phyloP scores from a whole-genome alignment of 495 filamentous ascomycete species.

The Aspergillus nidulans region DNA sequence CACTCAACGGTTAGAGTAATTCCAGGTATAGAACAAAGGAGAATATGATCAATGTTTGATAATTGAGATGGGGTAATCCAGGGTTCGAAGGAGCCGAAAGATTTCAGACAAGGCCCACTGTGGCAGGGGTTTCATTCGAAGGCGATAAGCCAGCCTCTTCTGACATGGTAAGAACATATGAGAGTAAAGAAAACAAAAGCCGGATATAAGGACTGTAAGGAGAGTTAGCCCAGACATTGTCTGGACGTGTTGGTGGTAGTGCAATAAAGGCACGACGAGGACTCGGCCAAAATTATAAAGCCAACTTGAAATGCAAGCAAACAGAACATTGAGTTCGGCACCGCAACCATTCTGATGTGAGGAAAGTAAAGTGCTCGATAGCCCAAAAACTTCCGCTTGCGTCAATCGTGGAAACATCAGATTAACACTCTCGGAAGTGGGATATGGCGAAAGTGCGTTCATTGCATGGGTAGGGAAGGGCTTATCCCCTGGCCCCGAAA shows the following conservation, averaged over 20 bases:
- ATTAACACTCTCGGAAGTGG: conserved; percentile 14
- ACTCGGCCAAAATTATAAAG: conserved; percentile 4
- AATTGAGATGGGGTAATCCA: conserved; percentile 10
- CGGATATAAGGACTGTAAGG: neutral
- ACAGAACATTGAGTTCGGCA: conserved; percentile 16
- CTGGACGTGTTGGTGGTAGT: conserved; percentile 11
- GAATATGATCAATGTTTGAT: conserved; percentile 10
- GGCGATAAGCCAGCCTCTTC: neutral
- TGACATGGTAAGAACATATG: neutral
- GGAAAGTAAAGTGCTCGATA: conserved; percentile 16
- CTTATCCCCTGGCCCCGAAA: conserved; percentile 12
- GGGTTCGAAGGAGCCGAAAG: neutral
- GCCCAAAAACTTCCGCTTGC: conserved; percentile 27
- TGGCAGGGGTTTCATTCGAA: neutral
- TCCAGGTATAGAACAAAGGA: conserved; percentile 15
- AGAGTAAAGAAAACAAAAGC: neutral
- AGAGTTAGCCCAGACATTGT: conserved; percentile 6
- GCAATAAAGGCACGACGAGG: conserved; percentile 21
- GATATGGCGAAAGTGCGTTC: conserved; percentile 20
- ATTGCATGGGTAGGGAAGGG: conserved; percentile 18
- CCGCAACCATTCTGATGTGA: conserved; percentile 10
- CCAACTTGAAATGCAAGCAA: conserved; percentile 16
- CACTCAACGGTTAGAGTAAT: neutral
- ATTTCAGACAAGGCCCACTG: neutral
- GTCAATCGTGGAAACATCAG: conserved; percentile 40